Base-by-base conservation (phyloP, 768 basidiomycete genomes). In the Russula brevipes region DNA sequence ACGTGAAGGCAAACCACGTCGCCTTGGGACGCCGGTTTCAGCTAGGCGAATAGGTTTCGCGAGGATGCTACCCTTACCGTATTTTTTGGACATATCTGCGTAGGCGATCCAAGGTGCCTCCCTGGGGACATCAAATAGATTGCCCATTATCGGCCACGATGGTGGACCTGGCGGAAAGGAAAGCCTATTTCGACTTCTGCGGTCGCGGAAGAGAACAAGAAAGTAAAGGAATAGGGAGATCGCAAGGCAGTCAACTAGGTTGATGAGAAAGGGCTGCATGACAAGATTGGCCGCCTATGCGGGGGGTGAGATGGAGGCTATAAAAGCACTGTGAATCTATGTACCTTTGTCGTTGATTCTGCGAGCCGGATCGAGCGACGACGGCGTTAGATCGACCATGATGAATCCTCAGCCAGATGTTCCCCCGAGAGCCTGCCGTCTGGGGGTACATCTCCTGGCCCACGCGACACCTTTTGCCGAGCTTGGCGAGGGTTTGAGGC, bases 111-210 rank as follows among this genome's bases (percentile, higher is more conserved):
- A 64, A 35, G 63, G 38, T 1, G 31, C 7, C 16, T n/a, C 39
- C 16, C 33, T 59, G 6, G 63, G 63, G 35, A 60, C 50, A 46
- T 64, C 59, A 17, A 60, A 19, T 8, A 56, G 30, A 44, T 64
- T 70, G 1, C 63, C 63, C 6, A 64, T 42, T n/a, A 60, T 16
- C 8, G 45, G 57, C 16, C 51, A 44, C 11, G 56, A 12, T 10
- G 10, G 35, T 4, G 62, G 62, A 2, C 57, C 57, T 2, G 62
- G 62, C 14, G 62, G 56, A 47, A 44, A 58, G 5, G 62, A 39
- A 5, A 54, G 57, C 7, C 59, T 41, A 17, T 41, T 6, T 31
- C 54, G 54, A 14, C 39, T 42, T 42, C 30, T 42, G 16, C 31
- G 4, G 54, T 42, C 54, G 9, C 41, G 24, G 16, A 55, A 42